Base-by-base conservation (phyloP, 179 eudicot genomes). In the Spergularia azorica region DNA sequence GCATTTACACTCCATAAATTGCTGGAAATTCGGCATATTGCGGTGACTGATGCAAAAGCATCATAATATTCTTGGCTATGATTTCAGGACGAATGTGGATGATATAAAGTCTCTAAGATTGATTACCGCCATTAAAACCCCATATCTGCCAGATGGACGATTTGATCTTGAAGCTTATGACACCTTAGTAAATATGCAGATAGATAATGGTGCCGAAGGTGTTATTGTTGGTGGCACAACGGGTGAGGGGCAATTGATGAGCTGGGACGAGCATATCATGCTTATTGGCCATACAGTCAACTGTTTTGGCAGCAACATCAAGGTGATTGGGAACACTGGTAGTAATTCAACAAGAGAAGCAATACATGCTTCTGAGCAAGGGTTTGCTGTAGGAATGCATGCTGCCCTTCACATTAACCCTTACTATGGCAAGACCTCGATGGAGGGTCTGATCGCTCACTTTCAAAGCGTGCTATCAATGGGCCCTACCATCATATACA, bases 391-490 rank as follows among this genome's bases (percentile, higher is more conserved):
- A 8, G 97, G 97, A 72, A 93, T 93, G 97, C 97, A 92, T 43
- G 98, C 97, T n/a, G 98, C 98, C 62, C 89, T 93, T 66, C 98
- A 93, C 86, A 92, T 93, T 77, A 93, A 93, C 70, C 98, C 98
- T 32, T 93, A 93, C 80, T 93, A 93, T 9, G 98, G 98, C 4
- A 93, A 93, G 78, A 93, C 98, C 46, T 93, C 98, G 16, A 74
- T 88, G 63, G 90, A 90, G 51, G 98, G 97, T 26, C 61, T 93
- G 84, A 79, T 88, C 68, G 83, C 91, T 82, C 97, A 93, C 74
- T 93, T 93, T 61, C 77, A 87, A 10, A 85, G 91, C 59, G 91
- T 93, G 16, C 89, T 93, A 5, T 81, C 89, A 10, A 91, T 93
- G 96, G 97, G 97, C 10, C 97, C 97, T 48, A 82, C 96, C 3